Conservation (phyloP, 2,329 filamentous ascomycete genomes). For the Botryosphaeria dothidea region DNA sequence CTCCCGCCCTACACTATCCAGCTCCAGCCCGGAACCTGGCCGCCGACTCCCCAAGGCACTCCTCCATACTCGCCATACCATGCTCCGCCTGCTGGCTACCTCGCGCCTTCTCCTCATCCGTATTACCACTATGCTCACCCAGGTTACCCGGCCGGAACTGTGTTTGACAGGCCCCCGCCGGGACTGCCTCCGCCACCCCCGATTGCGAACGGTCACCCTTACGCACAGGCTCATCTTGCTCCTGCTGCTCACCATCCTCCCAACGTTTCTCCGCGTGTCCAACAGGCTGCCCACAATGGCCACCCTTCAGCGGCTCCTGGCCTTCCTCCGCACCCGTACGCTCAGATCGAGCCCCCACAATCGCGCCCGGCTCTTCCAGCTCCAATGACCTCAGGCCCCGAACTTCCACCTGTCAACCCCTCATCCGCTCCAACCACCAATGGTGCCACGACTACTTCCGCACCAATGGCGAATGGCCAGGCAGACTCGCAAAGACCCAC, state of each 20-base stretch:
- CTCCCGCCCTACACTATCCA: conserved; percentile 44
- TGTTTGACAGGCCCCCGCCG: conserved; percentile 40
- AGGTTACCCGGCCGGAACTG: conserved; percentile 27
- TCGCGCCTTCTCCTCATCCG: conserved; percentile 17
- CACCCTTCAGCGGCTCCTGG: conserved; percentile 47
- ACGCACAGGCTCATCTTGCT: conserved; percentile 23
- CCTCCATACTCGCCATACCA: conserved; percentile 44
- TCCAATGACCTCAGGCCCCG: conserved; percentile 26
- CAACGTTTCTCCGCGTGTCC: conserved; percentile 39
- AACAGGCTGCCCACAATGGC: conserved; percentile 42
- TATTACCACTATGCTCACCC: conserved; percentile 13
- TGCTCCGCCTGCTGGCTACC: conserved; percentile 14
- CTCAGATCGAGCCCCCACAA: conserved; percentile 23
- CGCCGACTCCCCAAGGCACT: conserved; percentile 42
- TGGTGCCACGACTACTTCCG: conserved; percentile 21
- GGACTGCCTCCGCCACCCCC: conserved; percentile 40
- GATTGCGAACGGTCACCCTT: conserved; percentile 35
- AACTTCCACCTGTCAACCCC: conserved; percentile 34
- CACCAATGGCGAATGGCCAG: conserved; percentile 29
- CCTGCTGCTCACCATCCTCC: conserved; percentile 32
- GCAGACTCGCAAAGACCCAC: conserved; percentile 39
- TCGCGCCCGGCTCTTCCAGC: not conserved
- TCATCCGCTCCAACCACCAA: conserved; percentile 23
- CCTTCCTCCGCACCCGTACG: conserved; percentile 39
- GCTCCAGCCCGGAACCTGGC: conserved; percentile 40